These are phyloP conservation scores for Pistacia atlantica DNA, from an alignment of 345 rosid species.

Conservation along the genomic window DNA sequence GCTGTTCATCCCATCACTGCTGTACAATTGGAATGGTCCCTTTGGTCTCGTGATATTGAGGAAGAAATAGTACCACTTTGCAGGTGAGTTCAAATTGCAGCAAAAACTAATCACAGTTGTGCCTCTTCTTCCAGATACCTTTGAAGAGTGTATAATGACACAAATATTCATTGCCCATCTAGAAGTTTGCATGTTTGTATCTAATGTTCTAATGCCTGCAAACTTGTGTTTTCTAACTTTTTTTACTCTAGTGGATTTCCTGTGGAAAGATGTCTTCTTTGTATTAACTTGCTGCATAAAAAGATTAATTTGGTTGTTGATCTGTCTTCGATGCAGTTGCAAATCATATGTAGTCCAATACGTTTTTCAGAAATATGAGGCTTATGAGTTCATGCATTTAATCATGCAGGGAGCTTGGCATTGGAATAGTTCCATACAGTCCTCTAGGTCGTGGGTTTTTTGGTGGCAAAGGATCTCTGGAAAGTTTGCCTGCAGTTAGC, in stretches of 20 bases:
- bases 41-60: slow-evolving; percentile 65
- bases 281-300: background rate
- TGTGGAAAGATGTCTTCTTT: background rate
- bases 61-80: slow-evolving; percentile 55
- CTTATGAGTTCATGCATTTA: slow-evolving; percentile 8
- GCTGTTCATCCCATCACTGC: slow-evolving; percentile 67
- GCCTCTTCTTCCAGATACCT: background rate
- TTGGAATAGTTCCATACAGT: slow-evolving; percentile 57
- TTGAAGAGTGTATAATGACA: no score
- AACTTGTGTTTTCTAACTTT: no score
- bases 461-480: slow-evolving; percentile 50
- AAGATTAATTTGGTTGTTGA: background rate
- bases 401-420: slow-evolving; percentile 52
- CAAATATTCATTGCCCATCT: no score
- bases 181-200: no score
- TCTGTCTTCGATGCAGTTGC: no score
- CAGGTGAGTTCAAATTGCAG: slow-evolving; percentile 29
- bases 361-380: no score
- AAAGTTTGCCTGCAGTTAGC: slow-evolving; percentile 33
- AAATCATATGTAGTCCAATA: no score
- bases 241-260: no score
- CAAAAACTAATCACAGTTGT: background rate
- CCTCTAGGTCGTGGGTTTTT: slow-evolving; percentile 66
- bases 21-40: slow-evolving; percentile 69
- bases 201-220: no score